Percentiles rank a stretch among this genome's conserved stretches.
These are phyloP conservation scores for Phalaenopsis aphrodite DNA, from an alignment of 106 monocot species.

Conservation along the genomic window DNA sequence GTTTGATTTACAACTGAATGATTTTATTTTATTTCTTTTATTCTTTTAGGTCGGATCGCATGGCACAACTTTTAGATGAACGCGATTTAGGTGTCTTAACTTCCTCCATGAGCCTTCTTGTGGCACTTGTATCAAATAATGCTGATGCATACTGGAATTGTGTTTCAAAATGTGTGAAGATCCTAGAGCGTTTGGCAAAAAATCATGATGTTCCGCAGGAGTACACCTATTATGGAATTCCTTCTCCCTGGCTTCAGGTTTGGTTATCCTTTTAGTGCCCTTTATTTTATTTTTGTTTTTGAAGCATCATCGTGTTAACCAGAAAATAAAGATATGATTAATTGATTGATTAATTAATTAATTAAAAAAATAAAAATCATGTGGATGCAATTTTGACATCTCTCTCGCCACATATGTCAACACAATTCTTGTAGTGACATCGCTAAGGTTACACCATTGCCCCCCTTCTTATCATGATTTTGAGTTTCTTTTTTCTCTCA, in stretches of 20 bases:
- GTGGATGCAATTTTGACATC: no score
- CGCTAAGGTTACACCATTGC: no score
- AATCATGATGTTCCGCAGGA: constrained; percentile 96
- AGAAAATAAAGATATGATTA: no score
- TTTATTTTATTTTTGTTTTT: neutral
- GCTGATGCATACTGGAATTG: constrained; percentile 95
- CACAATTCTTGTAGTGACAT: no score
- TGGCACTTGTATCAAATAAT: constrained; percentile 87
- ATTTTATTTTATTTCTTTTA: constrained; percentile 3
- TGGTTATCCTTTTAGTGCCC: neutral
- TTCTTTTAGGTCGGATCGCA: constrained; percentile 79
- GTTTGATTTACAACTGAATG: neutral
- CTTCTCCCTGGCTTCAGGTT: constrained; percentile 99
- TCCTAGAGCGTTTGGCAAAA: constrained; percentile 80
- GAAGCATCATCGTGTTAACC: neutral
- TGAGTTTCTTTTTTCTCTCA: no score
- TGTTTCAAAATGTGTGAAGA: constrained; percentile 94
- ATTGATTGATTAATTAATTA: no score
- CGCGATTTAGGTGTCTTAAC: constrained; percentile 96
- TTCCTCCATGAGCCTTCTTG: constrained; percentile 94
- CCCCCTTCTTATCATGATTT: no score
- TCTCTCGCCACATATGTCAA: no score
- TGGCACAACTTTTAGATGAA: constrained; percentile 97
- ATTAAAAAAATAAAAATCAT: no score
- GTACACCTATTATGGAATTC: constrained; percentile 98